Conservation (phyloP, 2,329 filamentous ascomycete species). For the Colletotrichum acutatum region DNA sequence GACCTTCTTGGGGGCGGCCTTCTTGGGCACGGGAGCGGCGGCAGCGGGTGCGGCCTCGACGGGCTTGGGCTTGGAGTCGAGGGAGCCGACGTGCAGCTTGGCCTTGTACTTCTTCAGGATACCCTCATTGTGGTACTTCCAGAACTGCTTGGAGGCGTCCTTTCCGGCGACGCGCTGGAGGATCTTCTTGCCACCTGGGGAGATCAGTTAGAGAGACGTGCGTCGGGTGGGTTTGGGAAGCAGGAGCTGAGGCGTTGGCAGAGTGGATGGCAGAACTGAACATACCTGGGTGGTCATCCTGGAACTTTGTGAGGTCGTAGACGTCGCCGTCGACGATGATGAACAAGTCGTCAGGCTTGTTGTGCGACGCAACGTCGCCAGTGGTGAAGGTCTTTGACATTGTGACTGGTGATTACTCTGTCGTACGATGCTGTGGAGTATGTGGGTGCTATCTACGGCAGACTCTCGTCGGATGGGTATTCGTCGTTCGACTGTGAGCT, state of each 20-base stretch:
- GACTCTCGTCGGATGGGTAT: not conserved
- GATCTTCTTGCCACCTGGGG: conserved; percentile 71
- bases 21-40: conserved; percentile 56
- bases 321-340: conserved; percentile 95
- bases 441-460: not conserved
- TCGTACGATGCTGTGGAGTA: conserved; percentile 3
- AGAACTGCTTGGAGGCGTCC: conserved; percentile 75
- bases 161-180: conserved; percentile 72
- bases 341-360: conserved; percentile 86
- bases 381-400: conserved; percentile 92
- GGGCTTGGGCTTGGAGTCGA: conserved; percentile 85
- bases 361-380: conserved; percentile 90
- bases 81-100: conserved; percentile 83
- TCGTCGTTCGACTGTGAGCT: not conserved
- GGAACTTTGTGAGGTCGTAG: conserved; percentile 92
- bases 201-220: not conserved
- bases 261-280: conserved; percentile 1
- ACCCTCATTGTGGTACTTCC: conserved; percentile 84
- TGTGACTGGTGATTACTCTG: conserved; percentile 41
- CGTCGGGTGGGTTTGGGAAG: not conserved
- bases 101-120: conserved; percentile 88
- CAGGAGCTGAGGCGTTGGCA: not conserved
- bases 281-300: conserved; percentile 84
- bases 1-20: conserved; percentile 49
- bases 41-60: conserved; percentile 61